Evolutionary conservation across 306 rosid species (phyloP), one percentile per base, ranked within the genome.

Genomic region (Rosa lucieae): DNA sequence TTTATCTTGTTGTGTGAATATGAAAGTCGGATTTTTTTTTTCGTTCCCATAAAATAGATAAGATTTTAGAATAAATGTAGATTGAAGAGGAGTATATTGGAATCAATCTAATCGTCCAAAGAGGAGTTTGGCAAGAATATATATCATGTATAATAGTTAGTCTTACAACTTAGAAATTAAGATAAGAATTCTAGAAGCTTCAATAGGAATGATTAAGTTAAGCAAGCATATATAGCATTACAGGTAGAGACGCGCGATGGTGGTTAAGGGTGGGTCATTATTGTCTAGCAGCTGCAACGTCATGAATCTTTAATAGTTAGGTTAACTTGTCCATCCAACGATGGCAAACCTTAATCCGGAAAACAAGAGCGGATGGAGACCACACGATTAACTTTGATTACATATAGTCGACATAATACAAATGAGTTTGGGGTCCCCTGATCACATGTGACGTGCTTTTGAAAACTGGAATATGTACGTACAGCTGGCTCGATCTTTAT

Each of bases 351-450:
- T 18, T 37, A 58, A 47, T 11, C 12, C 0, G 37, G 5, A 72
- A 35, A 32, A 37, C 13, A 51, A 49, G 10, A 49, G 62, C 17
- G 29, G 48, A 6, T 8, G 13, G 20, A 52, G 62, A 65, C 58
- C 61, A 17, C 55, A 20, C 14, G 79, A 65, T 63, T 11, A 70
- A 12, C n/a, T 61, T 75, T 15, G 51, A 49, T 49, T 13, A 14
- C 55, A 49, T 49, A 49, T 20, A 26, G 26, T 7, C 61, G 23
- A 49, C 67, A 49, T 18, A 63, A 47, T 49, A 12, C 7, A 51
- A n/a, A 48, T 18, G 65, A 66, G 51, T 48, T 66, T 13, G n/a
- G 14, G 80, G 74, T 51, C 66, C 80, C 29, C n/a, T 67, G 12
- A 17, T 53, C 68, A 67, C 73, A n/a, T 8, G 35, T 9, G 13